A percentile compares a stretch with the other conserved stretches of the same genome.
Evolutionary conservation across 139 green algal species (phyloP).

Genomic region (Pycnococcus provasolii): DNA sequence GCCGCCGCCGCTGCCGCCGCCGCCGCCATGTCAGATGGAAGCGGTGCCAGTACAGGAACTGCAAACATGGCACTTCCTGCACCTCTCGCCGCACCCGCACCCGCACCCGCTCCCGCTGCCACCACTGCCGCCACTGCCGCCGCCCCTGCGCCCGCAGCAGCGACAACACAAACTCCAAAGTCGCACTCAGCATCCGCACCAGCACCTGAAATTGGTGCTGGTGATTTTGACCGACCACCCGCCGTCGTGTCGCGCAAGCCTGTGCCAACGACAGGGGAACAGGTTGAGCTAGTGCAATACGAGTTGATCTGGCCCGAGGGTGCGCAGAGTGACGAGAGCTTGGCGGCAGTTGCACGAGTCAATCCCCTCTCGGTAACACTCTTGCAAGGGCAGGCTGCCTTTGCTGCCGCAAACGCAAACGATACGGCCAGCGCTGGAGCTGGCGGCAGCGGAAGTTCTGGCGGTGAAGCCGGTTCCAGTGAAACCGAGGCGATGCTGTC

Average conservation of each 20-base stretch:
- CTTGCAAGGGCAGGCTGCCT: background rate
- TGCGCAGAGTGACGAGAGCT: background rate
- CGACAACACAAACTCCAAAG: too few relatives aligned
- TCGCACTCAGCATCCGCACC: too few relatives aligned
- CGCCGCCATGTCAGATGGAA: background rate
- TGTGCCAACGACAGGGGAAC: background rate
- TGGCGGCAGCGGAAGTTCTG: too few relatives aligned
- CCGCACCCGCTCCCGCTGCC: background rate
- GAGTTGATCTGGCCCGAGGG: constrained; percentile 8
- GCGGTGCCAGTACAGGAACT: background rate
- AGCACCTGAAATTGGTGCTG: too few relatives aligned
- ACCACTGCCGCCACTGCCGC: background rate
- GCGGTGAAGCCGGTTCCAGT: too few relatives aligned
- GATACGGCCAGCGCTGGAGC: background rate
- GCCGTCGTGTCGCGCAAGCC: too few relatives aligned
- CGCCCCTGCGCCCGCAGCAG: background rate
- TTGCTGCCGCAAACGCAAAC: background rate
- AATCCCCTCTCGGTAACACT: background rate
- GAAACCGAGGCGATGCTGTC: too few relatives aligned
- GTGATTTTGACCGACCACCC: too few relatives aligned
- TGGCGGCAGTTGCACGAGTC: background rate
- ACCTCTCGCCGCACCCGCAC: background rate
- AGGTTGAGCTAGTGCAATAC: background rate
- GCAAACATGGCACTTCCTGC: background rate
- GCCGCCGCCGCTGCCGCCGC: background rate